These are phyloP conservation scores for Diaporthe capsici DNA, from an alignment of 2,329 filamentous ascomycete species.

Conservation along the genomic window DNA sequence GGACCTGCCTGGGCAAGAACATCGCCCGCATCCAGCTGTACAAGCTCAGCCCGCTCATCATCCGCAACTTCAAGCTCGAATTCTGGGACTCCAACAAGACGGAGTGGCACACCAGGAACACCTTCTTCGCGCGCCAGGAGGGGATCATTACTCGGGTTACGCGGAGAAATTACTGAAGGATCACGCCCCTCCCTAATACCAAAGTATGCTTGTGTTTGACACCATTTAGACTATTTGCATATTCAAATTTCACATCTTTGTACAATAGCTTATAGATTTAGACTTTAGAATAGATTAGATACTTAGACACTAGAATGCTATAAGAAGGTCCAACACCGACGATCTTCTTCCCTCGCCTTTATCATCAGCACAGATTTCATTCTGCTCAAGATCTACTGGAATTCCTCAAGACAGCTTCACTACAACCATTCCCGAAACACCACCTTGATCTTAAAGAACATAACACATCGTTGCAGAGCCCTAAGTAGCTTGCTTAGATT, in stretches of 20 bases:
- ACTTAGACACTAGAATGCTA: neutral
- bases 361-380: neutral
- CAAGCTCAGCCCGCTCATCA: constrained; percentile 24
- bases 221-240: neutral
- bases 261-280: neutral
- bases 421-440: no score
- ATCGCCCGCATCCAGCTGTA: constrained; percentile 25
- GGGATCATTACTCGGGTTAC: constrained; percentile 1
- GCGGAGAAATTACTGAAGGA: neutral
- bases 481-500: no score
- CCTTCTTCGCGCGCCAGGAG: constrained; percentile 15
- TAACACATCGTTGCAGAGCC: no score
- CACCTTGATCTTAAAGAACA: no score
- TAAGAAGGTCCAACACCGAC: neutral
- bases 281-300: neutral
- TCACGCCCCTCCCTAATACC: neutral
- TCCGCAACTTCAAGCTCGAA: constrained; percentile 12
- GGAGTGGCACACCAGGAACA: constrained; percentile 13
- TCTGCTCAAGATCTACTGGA: neutral
- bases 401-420: neutral
- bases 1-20: constrained; percentile 23
- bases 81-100: constrained; percentile 6
- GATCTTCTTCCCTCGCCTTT: neutral
- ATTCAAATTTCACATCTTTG: neutral
- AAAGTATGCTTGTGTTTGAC: neutral